Conservation (phyloP, 768 basidiomycete genomes). For the Suillus plorans region DNA sequence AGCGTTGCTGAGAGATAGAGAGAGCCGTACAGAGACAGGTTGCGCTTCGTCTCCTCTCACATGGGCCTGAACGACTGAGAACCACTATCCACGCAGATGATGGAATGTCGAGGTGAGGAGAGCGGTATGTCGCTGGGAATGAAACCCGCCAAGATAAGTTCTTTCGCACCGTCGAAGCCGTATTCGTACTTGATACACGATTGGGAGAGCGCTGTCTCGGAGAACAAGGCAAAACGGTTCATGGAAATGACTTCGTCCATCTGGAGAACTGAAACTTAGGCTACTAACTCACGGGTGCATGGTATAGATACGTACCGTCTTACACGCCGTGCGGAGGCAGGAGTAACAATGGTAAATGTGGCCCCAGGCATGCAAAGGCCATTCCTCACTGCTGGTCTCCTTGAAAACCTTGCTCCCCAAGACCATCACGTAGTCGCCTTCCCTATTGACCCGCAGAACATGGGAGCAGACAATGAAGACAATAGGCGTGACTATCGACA, state of each 20-base stretch:
- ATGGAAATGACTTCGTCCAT: conserved; percentile 31
- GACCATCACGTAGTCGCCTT: conserved; percentile 29
- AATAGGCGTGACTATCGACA: neutral
- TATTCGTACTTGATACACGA: conserved; percentile 22
- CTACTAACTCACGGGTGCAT: neutral
- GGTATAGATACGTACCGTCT: conserved; percentile 22
- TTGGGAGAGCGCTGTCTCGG: conserved; percentile 17
- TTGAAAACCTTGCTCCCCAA: conserved; percentile 37
- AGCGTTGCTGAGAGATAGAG: conserved; percentile 28
- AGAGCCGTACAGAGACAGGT: conserved; percentile 25
- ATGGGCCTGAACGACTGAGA: conserved; percentile 11
- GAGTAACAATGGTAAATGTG: conserved; percentile 32
- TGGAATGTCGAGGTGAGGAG: conserved; percentile 23
- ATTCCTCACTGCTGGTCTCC: conserved; percentile 22
- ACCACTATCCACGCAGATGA: conserved; percentile 16
- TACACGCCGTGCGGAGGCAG: conserved; percentile 32
- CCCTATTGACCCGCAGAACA: conserved; percentile 19
- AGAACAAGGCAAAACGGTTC: conserved; percentile 27
- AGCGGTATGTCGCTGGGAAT: conserved; percentile 25
- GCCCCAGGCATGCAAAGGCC: conserved; percentile 37
- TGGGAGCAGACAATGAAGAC: too few species aligned
- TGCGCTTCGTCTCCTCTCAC: conserved; percentile 32
- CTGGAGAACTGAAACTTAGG: conserved; percentile 11
- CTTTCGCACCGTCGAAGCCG: conserved; percentile 22
- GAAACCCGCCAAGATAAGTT: conserved; percentile 32